Base-by-base conservation (phyloP, 129 eudicot species). In the Tagetes erecta region DNA sequence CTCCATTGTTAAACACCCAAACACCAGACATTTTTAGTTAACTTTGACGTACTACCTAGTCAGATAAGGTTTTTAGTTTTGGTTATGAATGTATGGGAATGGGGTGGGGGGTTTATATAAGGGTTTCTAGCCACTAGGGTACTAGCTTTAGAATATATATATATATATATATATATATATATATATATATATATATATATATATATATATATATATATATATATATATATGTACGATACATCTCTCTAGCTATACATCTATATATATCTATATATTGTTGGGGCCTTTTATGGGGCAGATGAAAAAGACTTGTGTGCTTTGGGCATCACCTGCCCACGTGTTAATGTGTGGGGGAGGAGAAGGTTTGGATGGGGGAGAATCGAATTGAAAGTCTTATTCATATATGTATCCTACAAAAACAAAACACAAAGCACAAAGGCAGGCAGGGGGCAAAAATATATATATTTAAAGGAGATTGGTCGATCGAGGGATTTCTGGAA, bases 1-100 rank as follows among this genome's bases (percentile, higher is more conserved):
- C 96, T 0, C 98, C 96, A 12, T 92, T 89, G 68, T 92, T 89
- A 84, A 92, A 92, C 73, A 89, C 92, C 98, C 98, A 92, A 66
- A 92, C 98, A 58, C 98, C 98, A 41, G 98, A 92, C 98, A 92
- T 92, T n/a, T 59, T 41, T 64, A 20, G 27, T 30, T 60, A 2
- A 27, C 10, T 56, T 0, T 8, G 9, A 10, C 6, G 47, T 42
- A 59, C 2, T 0, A 39, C 3, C 7, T 58, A 42, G 31, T 33
- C 20, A 72, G 10, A 3, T 71, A 71, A 27, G 37, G 27, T 20
- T 56, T 39, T 30, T 38, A 20, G 66, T 65, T 66, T 65, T 40
- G 34, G 42, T 49, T 66, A 44, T 70, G 71, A 64, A 58, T 66
- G 47, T 40, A 41, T 63, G 76, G 67, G 63, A 62, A 70, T 70